Percentiles rank a stretch among this genome's conserved stretches.
phyloP scores from a whole-genome alignment of 805 yeast genomes.

The Zygosaccharomyces bailii region DNA sequence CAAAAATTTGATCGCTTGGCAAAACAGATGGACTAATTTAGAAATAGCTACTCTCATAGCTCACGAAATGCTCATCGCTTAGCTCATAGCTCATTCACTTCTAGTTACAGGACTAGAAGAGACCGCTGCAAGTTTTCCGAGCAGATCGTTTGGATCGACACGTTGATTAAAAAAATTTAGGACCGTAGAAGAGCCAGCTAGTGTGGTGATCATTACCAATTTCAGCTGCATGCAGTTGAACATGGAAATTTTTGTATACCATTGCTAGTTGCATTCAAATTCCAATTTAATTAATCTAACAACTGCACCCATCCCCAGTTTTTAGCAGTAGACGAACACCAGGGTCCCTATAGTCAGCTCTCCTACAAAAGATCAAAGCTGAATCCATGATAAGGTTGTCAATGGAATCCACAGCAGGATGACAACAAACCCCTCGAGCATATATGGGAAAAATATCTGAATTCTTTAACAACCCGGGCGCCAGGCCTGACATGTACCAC shows the following conservation, averaged over 20 bases:
- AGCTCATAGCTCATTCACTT: not conserved
- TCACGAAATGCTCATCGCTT: not conserved
- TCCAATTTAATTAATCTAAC: too few species aligned
- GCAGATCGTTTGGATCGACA: not conserved
- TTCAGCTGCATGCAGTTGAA: not conserved
- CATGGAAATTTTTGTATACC: too few species aligned
- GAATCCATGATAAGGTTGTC: not conserved
- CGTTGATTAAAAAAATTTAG: not conserved
- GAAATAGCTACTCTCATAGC: not conserved
- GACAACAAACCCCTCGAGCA: not conserved
- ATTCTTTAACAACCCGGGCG: constrained; percentile 27
- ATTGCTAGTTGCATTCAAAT: too few species aligned
- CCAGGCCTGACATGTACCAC: constrained; percentile 17
- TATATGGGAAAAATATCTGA: constrained; percentile 22
- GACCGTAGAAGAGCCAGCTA: not conserved
- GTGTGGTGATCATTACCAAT: too few species aligned
- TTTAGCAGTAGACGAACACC: too few species aligned
- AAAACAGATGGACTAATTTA: too few species aligned
- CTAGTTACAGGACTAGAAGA: too few species aligned
- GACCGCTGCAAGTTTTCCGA: not conserved
- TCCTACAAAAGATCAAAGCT: not conserved
- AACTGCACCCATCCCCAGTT: too few species aligned
- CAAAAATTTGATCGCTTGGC: not conserved
- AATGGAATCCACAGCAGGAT: not conserved
- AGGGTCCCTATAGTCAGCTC: not conserved